Conservation (phyloP, 768 basidiomycete species). For the Pleurotus cornucopiae region DNA sequence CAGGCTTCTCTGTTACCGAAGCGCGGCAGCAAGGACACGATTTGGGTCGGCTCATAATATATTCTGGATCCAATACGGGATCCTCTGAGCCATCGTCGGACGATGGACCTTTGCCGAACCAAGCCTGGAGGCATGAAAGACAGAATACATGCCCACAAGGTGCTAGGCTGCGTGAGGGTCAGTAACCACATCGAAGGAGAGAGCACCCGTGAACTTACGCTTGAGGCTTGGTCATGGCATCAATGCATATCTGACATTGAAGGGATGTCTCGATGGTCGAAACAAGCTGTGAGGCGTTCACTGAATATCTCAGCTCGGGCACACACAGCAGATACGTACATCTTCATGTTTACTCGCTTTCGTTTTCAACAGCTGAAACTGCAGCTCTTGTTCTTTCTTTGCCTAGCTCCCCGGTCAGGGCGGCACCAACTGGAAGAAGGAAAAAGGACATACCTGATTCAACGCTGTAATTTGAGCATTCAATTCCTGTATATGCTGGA, state of each 20-base stretch:
- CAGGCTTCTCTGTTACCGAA: conserved; percentile 50
- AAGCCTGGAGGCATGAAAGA: conserved; percentile 65
- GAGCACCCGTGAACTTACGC: conserved; percentile 41
- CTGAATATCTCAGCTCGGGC: background rate
- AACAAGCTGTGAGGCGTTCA: conserved; percentile 37
- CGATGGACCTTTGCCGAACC: conserved; percentile 69
- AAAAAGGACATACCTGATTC: conserved; percentile 28
- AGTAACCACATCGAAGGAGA: conserved; percentile 2
- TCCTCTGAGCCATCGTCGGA: conserved; percentile 33
- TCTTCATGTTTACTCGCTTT: conserved; percentile 54
- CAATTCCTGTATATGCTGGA: conserved; percentile 51
- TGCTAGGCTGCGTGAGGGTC: conserved; percentile 40
- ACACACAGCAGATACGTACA: conserved; percentile 27
- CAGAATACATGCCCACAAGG: conserved; percentile 83
- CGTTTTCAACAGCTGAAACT: conserved; percentile 37
- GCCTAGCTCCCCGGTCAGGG: conserved; percentile 22
- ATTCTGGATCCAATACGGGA: conserved; percentile 35
- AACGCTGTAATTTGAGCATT: conserved; percentile 35
- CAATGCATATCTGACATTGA: conserved; percentile 79
- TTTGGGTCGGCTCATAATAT: conserved; percentile 57
- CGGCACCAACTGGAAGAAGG: background rate
- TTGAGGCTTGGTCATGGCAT: conserved; percentile 58
- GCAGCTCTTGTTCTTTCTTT: conserved; percentile 40
- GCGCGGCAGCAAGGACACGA: conserved; percentile 73
- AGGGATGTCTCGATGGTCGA: conserved; percentile 52